Conservation (phyloP, 2,329 filamentous ascomycete species). For the Dissoconium aciculare region DNA sequence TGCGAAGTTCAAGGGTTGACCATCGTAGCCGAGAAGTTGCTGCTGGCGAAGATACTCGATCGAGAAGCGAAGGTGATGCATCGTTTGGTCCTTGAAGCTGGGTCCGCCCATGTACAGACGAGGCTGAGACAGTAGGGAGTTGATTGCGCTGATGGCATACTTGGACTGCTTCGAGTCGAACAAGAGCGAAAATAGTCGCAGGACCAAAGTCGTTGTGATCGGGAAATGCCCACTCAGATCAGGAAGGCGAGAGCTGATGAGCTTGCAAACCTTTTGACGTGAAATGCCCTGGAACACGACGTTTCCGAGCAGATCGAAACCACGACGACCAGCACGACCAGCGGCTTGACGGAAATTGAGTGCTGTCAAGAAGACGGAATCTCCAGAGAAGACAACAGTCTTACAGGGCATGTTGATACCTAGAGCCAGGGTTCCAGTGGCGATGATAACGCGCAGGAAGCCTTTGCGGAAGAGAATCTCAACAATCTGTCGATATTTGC, state of each 20-base stretch:
- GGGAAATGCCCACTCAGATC: constrained; percentile 66
- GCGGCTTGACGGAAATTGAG: constrained; percentile 65
- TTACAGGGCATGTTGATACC: constrained; percentile 79
- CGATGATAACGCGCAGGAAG: constrained; percentile 54
- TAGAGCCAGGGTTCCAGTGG: constrained; percentile 59
- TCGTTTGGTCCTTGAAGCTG: constrained; percentile 51
- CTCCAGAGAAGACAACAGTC: constrained; percentile 62
- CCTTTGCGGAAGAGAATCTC: constrained; percentile 63
- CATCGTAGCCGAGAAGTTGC: constrained; percentile 45
- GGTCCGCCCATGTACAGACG: constrained; percentile 56
- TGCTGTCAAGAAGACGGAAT: constrained; percentile 57
- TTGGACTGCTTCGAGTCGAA: constrained; percentile 48
- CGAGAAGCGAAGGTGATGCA: constrained; percentile 66
- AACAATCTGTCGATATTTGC: constrained; percentile 56
- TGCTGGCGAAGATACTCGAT: constrained; percentile 64
- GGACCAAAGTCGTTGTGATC: constrained; percentile 55
- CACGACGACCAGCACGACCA: constrained; percentile 63
- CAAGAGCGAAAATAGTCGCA: constrained; percentile 53
- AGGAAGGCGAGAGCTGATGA: constrained; percentile 59
- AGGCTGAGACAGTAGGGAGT: constrained; percentile 54
- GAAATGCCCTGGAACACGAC: constrained; percentile 60
- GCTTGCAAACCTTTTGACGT: constrained; percentile 45
- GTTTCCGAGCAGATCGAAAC: constrained; percentile 68
- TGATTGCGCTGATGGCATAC: constrained; percentile 48
- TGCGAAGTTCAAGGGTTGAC: constrained; percentile 57